A percentile compares a stretch with the other conserved stretches of the same genome.
phyloP scores from a whole-genome alignment of 2,329 filamentous ascomycete species.

The Fusarium papillatum region DNA sequence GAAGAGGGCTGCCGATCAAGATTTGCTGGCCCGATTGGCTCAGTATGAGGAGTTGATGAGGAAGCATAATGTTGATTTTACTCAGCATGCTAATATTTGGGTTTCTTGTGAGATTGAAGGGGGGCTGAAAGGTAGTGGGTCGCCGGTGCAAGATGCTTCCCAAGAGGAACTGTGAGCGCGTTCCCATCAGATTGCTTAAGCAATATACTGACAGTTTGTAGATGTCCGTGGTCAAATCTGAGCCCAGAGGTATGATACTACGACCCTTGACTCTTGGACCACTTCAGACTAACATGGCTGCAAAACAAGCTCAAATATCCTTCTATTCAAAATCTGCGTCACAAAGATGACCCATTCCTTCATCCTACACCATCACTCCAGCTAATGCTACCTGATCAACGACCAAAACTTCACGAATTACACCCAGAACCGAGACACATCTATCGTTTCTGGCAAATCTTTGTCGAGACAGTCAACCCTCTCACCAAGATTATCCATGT shows the following conservation, averaged over 20 bases:
- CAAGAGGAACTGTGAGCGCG: not conserved
- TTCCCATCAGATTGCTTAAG: not conserved
- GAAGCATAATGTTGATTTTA: conserved; percentile 42
- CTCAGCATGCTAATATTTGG: conserved; percentile 40
- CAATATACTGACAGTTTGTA: not conserved
- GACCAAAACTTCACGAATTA: not conserved
- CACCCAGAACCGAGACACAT: conserved; percentile 49
- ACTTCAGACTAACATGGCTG: not conserved
- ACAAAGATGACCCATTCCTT: conserved; percentile 38
- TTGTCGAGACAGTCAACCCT: conserved; percentile 49
- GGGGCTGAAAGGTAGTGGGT: not conserved
- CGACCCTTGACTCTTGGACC: rapidly evolving
- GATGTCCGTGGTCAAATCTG: conserved; percentile 39
- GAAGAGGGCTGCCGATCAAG: conserved; percentile 45
- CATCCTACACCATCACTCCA: conserved; percentile 23
- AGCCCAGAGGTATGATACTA: conserved; percentile 23
- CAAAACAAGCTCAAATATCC: conserved; percentile 38
- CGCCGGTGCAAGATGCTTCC: not conserved
- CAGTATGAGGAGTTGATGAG: conserved; percentile 46
- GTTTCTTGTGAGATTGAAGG: conserved; percentile 30
- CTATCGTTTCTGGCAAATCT: conserved; percentile 49
- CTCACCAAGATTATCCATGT: conserved; percentile 49
- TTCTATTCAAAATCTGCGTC: conserved; percentile 28
- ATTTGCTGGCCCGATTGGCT: conserved; percentile 39
- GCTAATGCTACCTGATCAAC: not conserved